Percentiles rank a stretch among this genome's conserved stretches.
phyloP scores from a whole-genome alignment of 2,329 filamentous ascomycete genomes.

The Onygenales sp. region DNA sequence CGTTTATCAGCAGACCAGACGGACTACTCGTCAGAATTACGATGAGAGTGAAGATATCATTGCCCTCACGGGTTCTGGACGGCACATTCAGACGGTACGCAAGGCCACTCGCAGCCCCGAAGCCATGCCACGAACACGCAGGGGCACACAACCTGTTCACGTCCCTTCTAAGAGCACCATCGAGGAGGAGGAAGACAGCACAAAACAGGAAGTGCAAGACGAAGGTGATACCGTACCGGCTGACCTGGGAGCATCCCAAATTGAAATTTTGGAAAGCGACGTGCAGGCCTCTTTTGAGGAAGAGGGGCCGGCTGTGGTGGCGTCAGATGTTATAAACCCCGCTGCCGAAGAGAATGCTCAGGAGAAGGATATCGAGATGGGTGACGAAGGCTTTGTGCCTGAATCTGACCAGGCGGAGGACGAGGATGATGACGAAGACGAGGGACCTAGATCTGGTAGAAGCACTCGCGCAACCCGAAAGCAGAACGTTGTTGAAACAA shows the following conservation, averaged over 20 bases:
- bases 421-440: slow-evolving; percentile 45
- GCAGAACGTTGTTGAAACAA: slow-evolving; percentile 18
- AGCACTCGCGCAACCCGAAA: slow-evolving; percentile 15
- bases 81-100: slow-evolving; percentile 45
- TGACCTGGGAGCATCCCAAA: slow-evolving; percentile 22
- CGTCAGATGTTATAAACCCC: slow-evolving; percentile 6
- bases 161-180: slow-evolving; percentile 37
- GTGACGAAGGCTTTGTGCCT: slow-evolving; percentile 28
- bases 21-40: slow-evolving; percentile 51
- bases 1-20: slow-evolving; percentile 26
- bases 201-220: slow-evolving; percentile 16
- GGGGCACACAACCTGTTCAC: slow-evolving; percentile 12
- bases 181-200: slow-evolving; percentile 45
- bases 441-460: slow-evolving; percentile 39
- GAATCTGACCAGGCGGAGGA: slow-evolving; percentile 34
- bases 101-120: slow-evolving; percentile 44
- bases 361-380: slow-evolving; percentile 26
- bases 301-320: slow-evolving; percentile 15
- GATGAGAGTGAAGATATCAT: slow-evolving; percentile 48
- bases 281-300: slow-evolving; percentile 25
- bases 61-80: slow-evolving; percentile 50
- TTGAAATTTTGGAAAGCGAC: slow-evolving; percentile 36
- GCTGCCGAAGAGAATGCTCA: slow-evolving; percentile 9
- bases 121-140: slow-evolving; percentile 2
- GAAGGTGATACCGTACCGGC: slow-evolving; percentile 14